These are phyloP conservation scores for Aspergillus coremiiformis DNA, from an alignment of 495 filamentous ascomycete species.

Conservation along the genomic window DNA sequence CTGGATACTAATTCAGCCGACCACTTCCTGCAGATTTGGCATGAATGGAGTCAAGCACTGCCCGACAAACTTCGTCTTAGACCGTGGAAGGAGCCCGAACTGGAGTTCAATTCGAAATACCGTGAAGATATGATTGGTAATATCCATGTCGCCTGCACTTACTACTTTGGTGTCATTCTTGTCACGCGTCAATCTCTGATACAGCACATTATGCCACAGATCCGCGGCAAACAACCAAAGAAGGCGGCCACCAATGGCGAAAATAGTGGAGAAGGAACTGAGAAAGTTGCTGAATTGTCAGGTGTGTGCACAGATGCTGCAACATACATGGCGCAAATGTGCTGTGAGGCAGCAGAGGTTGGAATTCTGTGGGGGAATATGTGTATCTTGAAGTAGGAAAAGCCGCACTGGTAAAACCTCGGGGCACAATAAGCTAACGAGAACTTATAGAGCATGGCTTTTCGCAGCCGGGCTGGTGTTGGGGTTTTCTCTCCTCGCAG, in stretches of 20 bases:
- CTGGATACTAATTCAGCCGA: slow-evolving; percentile 30
- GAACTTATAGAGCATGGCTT: slow-evolving; percentile 26
- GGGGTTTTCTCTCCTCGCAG: slow-evolving; percentile 38
- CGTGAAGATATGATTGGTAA: slow-evolving; percentile 31
- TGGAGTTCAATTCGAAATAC: not conserved
- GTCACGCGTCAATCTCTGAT: slow-evolving; percentile 38
- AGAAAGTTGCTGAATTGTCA: slow-evolving; percentile 29
- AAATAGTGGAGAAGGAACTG: slow-evolving; percentile 6
- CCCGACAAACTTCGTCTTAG: slow-evolving; percentile 22
- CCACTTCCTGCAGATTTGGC: slow-evolving; percentile 27
- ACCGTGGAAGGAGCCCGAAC: slow-evolving; percentile 14
- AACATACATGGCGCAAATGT: slow-evolving; percentile 37
- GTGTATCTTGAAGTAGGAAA: slow-evolving; percentile 31
- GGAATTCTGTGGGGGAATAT: slow-evolving; percentile 29
- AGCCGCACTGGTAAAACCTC: too few species aligned
- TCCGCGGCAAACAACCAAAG: slow-evolving; percentile 24
- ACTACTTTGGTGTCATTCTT: slow-evolving; percentile 38
- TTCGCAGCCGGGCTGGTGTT: slow-evolving; percentile 38
- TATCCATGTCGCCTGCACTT: slow-evolving; percentile 36
- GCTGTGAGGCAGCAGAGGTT: slow-evolving; percentile 29
- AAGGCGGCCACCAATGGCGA: not conserved
- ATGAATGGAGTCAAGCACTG: slow-evolving; percentile 29
- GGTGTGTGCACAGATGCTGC: slow-evolving; percentile 35
- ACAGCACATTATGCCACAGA: slow-evolving; percentile 9
- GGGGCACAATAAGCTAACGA: slow-evolving; percentile 4